Evolutionary conservation across 768 basidiomycete species (phyloP), one percentile per base, ranked within the genome.

Genomic region (Mycena alexandri): DNA sequence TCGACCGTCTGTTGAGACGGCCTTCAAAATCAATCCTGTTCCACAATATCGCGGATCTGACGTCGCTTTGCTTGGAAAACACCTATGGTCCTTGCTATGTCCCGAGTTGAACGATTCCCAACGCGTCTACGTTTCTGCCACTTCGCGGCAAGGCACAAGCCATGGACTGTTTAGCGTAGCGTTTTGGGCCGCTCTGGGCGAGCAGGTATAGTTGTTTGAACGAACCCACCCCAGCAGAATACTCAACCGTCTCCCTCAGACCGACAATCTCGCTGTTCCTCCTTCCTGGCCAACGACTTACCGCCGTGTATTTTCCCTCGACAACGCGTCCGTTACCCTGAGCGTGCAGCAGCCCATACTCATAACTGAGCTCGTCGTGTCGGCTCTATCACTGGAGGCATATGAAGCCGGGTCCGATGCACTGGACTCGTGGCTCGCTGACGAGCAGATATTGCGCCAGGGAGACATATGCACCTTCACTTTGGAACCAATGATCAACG

Each of bases 311-410:
- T 85, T 85, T 68, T 54, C 65, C 25, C 59, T 33, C 55, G 43
- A 67, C 51, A 19, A 52, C 9, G 58, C 70, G 11, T 52, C 63
- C 1, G 55, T 78, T 55, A 60, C 71, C 38, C 59, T 83, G 42
- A 70, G 74, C 44, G 58, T 63, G 8, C 70, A 76, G 19, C 77
- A 79, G 25, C 80, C 80, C 8, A 47, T 80, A n/a, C 56, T 69
- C 19, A 72, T 90, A n/a, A 83, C 83, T 17, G 85, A 87, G 65
- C 80, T 89, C 38, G 75, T 90, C 58, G 72, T 88, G 19, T 79
- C 82, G 19, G 88, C 90, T 22, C 78, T 86, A 52, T 85, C 88
- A 22, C 55, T 72, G 12, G 79, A 81, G 4, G 86, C 88, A 4
- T 90, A 86, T 70, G 65, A 75, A n/a, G 76, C 77, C 36, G 87